phyloP scores from a whole-genome alignment of 208 protist species.

The Crithidia acanthocephali region DNA sequence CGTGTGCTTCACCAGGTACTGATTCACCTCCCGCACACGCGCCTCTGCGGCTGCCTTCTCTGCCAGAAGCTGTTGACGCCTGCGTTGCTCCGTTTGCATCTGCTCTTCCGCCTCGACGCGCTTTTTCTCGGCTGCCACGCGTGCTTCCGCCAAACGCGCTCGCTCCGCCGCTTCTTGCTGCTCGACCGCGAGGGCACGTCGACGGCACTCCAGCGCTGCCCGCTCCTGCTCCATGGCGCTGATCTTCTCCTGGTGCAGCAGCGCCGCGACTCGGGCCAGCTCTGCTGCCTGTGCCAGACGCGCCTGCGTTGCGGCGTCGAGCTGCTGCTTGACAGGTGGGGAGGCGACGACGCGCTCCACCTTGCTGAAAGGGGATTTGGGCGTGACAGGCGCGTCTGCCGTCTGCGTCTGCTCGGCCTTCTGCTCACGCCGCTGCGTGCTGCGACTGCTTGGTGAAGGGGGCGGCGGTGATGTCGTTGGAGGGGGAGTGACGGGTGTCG shows the following conservation, averaged over 20 bases:
- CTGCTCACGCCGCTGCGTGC: too few species aligned
- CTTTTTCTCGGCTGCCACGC: conserved; percentile 33
- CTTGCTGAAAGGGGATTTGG: background rate
- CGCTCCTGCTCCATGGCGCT: conserved; percentile 40
- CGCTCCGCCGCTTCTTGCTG: conserved; percentile 49
- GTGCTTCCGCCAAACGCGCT: conserved; percentile 28
- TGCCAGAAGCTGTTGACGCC: conserved; percentile 3
- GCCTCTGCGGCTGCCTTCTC: conserved; percentile 15
- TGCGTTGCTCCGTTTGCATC: conserved; percentile 4
- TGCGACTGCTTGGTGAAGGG: background rate
- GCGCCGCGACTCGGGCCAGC: conserved; percentile 6
- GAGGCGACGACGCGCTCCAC: background rate
- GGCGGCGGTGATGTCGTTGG: background rate
- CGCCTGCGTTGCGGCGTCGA: background rate
- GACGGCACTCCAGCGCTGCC: conserved; percentile 32
- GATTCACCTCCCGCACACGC: conserved; percentile 33
- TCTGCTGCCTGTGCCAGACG: conserved; percentile 10
- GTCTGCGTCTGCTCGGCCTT: too few species aligned
- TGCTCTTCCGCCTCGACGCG: conserved; percentile 31
- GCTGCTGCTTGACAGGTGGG: background rate
- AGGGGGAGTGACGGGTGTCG: too few species aligned
- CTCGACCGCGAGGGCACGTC: conserved; percentile 33
- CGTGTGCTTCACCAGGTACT: conserved; percentile 27
- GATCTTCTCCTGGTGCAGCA: conserved; percentile 49
- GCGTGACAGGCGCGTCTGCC: too few species aligned